These are phyloP conservation scores for Abrus pulchellus DNA, from an alignment of 306 rosid genomes.

Conservation along the genomic window DNA sequence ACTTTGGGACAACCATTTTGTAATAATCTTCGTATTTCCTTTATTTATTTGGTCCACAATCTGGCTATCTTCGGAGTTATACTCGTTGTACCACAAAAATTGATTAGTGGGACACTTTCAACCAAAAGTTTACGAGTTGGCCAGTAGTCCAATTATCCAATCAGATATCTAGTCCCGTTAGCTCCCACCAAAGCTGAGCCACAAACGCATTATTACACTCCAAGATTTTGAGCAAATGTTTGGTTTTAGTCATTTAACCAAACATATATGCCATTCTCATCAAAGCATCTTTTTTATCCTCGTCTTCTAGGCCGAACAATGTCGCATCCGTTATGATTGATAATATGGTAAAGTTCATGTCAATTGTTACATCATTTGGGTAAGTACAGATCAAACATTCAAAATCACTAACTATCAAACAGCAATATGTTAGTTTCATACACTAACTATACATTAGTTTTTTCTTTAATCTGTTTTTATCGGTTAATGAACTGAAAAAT, in stretches of 20 bases:
- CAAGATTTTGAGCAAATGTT: not conserved
- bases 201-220: constrained; percentile 1
- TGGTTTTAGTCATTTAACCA: constrained; percentile 35
- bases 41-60: too few species aligned
- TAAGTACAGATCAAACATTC: not conserved
- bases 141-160: constrained; percentile 6
- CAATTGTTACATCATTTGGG: constrained; percentile 15
- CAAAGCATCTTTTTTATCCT: not conserved
- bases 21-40: not conserved
- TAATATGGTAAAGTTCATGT: constrained; percentile 30
- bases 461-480: not conserved
- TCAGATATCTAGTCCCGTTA: not conserved
- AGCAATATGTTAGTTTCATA: not conserved
- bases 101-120: not conserved
- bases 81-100: not conserved
- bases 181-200: not conserved
- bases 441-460: not conserved
- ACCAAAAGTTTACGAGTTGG: not conserved
- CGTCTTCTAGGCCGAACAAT: constrained; percentile 11
- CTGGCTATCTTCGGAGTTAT: too few species aligned
- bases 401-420: not conserved
- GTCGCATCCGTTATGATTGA: constrained; percentile 32
- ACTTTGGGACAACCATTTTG: constrained; percentile 15
- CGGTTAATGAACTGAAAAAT: not conserved
- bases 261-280: constrained; percentile 33